Percentiles rank a stretch among this genome's conserved stretches.
Evolutionary conservation across 2,329 filamentous ascomycete genomes (phyloP).

Genomic region (Fusarium ambrosium): DNA sequence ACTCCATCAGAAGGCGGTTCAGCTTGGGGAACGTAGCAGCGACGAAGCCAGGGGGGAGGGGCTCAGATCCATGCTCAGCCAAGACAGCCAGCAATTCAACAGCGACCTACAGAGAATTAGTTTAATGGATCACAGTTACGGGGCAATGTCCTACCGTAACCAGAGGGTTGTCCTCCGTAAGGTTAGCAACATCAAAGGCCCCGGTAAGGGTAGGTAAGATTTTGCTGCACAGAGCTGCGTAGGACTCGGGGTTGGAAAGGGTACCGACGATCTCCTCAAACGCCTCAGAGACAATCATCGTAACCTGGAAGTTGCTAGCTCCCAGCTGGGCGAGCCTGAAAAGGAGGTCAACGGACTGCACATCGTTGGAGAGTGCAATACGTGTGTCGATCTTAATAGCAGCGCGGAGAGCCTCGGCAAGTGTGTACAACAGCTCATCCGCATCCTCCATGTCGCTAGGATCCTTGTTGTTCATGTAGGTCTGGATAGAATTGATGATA

Average conservation of each 20-base stretch:
- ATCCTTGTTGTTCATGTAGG: conserved; percentile 85
- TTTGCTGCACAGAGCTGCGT: conserved; percentile 84
- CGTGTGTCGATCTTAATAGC: conserved; percentile 84
- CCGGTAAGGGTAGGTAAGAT: conserved; percentile 89
- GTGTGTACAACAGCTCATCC: conserved; percentile 90
- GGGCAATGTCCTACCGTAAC: conserved; percentile 70
- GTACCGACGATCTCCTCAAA: conserved; percentile 88
- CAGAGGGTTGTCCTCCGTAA: conserved; percentile 87
- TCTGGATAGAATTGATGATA: conserved; percentile 73
- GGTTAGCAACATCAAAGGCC: conserved; percentile 87
- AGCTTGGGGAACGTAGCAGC: conserved; percentile 89
- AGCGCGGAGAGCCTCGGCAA: conserved; percentile 88
- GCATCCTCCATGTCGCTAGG: conserved; percentile 86
- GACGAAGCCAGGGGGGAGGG: conserved; percentile 89
- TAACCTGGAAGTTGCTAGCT: conserved; percentile 91
- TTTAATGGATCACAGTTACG: not conserved
- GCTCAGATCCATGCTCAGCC: conserved; percentile 84
- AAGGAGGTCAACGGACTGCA: conserved; percentile 83
- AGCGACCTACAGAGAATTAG: conserved; percentile 69
- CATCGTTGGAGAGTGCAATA: conserved; percentile 78
- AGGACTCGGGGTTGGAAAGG: conserved; percentile 77
- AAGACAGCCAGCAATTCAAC: conserved; percentile 86
- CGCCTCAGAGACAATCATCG: conserved; percentile 86
- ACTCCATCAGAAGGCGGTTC: conserved; percentile 83
- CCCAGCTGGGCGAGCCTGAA: conserved; percentile 92